Evolutionary conservation across 2,329 filamentous ascomycete species (phyloP).

Genomic region (Claviceps spartinae): DNA sequence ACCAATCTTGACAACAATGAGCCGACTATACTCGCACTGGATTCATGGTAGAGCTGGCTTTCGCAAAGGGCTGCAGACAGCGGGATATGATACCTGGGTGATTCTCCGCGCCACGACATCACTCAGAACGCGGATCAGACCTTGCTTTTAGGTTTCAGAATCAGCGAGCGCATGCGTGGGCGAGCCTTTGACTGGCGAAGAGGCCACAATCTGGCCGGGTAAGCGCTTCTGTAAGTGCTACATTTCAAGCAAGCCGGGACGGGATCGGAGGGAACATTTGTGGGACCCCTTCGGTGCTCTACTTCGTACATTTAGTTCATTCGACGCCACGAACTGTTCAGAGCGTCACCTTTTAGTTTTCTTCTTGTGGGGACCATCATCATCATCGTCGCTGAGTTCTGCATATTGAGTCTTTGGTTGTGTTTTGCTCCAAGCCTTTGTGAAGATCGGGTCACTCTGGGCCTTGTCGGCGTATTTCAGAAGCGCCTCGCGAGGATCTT

Average conservation of each 20-base stretch:
- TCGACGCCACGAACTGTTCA: not conserved
- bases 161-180: not conserved
- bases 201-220: too few species aligned
- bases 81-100: not conserved
- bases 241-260: not conserved
- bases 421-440: conserved; percentile 80
- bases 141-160: not conserved
- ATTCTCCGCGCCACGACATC: not conserved
- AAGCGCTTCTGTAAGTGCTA: too few species aligned
- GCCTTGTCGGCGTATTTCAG: conserved; percentile 91
- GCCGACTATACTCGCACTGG: not conserved
- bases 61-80: not conserved
- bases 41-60: not conserved
- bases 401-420: conserved; percentile 89
- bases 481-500: conserved; percentile 86
- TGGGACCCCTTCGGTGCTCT: not conserved
- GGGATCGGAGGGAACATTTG: not conserved
- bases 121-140: not conserved
- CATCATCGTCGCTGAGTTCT: conserved; percentile 77
- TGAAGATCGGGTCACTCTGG: conserved; percentile 87
- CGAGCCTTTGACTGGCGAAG: too few species aligned
- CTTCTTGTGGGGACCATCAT: conserved; percentile 54
- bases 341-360: conserved; percentile 35
- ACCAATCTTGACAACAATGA: too few species aligned
- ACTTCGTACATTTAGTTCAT: not conserved